These are phyloP conservation scores for Luffa aegyptiaca DNA, from an alignment of 306 rosid species.

Conservation along the genomic window DNA sequence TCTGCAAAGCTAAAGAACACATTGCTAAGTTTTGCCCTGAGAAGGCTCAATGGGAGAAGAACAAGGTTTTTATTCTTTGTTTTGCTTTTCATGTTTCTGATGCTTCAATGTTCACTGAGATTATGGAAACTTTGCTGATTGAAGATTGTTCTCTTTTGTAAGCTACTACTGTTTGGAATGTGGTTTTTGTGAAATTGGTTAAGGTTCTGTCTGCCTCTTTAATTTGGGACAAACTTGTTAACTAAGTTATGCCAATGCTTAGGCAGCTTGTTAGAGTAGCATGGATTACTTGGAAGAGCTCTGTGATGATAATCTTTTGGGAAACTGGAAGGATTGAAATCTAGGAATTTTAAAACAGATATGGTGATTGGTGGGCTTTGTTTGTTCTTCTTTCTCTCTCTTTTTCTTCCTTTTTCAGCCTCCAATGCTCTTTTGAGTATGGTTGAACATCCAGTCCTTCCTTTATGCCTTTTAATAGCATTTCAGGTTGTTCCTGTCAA, in stretches of 20 bases:
- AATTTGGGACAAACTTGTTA: background rate
- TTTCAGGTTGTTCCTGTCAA: background rate
- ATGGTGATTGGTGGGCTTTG: background rate
- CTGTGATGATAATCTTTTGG: background rate
- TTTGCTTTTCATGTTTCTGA: background rate
- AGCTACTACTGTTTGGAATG: background rate
- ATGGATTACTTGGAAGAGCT: background rate
- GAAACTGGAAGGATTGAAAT: background rate
- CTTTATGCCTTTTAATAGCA: background rate
- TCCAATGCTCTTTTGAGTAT: background rate
- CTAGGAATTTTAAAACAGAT: background rate
- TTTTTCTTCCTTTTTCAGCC: background rate
- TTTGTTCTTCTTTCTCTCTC: background rate
- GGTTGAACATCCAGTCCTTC: background rate
- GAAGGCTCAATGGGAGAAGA: constrained; percentile 67
- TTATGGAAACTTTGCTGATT: background rate
- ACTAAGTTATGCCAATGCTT: background rate
- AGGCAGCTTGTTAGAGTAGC: background rate
- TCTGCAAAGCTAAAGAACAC: constrained; percentile 60
- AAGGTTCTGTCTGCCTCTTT: background rate
- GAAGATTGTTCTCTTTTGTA: background rate
- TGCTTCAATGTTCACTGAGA: background rate
- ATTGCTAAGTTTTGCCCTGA: constrained; percentile 71
- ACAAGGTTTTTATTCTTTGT: constrained; percentile 28
- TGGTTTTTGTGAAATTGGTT: background rate